Percentiles rank a stretch among this genome's conserved stretches.
Conservation (phyloP, 352 stramenopile species). For the Pythium phragmiticola region DNA sequence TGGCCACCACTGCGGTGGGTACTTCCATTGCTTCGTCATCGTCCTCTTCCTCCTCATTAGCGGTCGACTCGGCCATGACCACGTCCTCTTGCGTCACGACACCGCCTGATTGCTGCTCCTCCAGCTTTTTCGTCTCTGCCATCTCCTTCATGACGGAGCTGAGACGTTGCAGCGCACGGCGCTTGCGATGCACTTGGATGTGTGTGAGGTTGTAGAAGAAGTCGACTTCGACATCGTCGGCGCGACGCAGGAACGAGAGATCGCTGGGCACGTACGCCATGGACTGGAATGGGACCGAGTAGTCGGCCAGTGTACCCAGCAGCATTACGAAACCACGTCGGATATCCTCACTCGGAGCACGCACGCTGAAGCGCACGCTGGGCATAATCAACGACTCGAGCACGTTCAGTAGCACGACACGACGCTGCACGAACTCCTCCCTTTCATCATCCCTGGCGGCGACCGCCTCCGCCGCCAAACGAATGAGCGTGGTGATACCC, state of each 20-base stretch:
- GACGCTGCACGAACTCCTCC: constrained; percentile 4
- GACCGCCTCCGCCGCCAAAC: constrained; percentile 34
- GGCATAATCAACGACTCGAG: constrained; percentile 90
- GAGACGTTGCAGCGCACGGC: constrained; percentile 90
- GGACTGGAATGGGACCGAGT: constrained; percentile 31
- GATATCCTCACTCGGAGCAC: constrained; percentile 67
- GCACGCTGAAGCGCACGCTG: constrained; percentile 80
- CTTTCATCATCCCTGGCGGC: constrained; percentile 29
- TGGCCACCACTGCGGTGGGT: constrained; percentile 15
- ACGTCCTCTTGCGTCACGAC: constrained; percentile 6
- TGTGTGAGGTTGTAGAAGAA: constrained; percentile 99
- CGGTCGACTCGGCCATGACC: constrained; percentile 6
- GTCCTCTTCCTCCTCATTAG: constrained; percentile 7
- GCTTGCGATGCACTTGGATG: constrained; percentile 96
- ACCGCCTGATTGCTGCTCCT: constrained; percentile 7
- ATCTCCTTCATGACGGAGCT: constrained; percentile 85
- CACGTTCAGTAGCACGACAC: constrained; percentile 55
- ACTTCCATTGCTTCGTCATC: constrained; percentile 12
- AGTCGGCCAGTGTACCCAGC: constrained; percentile 67
- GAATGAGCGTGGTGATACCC: constrained; percentile 54
- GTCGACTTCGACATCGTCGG: constrained; percentile 92
- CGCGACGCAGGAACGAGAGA: constrained; percentile 64
- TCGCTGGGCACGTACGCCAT: constrained; percentile 71
- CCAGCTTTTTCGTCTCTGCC: constrained; percentile 40
- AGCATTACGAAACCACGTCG: constrained; percentile 86